Evolutionary conservation across 306 rosid genomes (phyloP), one percentile per base, ranked within the genome.

Genomic region (Cotoneaster glaucophyllus): DNA sequence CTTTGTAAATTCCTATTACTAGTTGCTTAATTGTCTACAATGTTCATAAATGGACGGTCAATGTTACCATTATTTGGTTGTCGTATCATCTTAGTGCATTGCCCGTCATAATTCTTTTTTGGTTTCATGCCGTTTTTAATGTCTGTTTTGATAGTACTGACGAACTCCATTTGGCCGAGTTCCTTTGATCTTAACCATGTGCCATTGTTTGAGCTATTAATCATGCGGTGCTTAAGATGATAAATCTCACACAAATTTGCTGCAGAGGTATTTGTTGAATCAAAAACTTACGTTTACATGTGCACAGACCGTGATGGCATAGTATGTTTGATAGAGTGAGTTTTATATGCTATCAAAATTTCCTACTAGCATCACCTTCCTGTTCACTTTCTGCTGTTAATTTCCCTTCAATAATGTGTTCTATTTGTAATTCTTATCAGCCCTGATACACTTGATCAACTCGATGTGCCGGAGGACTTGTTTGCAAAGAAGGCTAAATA

Each of bases 301-400:
- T 94, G 97, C 85, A 90, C 80, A 43, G 98, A 95, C 74, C 88
- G 79, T 54, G 97, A 92, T 78, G 96, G 96, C 59, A 88, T 89
- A 81, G 84, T 92, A 3, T 81, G 92, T 64, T 79, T 95, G 69
- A 87, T 95, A 96, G 97, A 94, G 98, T 92, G 86, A 88, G 97
- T 92, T 79, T 34, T 74, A 77, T 32, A 24, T 59, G 2, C 37
- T 71, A 25, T 44, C 24, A 5, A 24, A 18, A 29, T 18, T 56
- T 22, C 1, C 43, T 17, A 54, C 21, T 44, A 3, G 45, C 57
- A 22, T 57, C 67, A 7, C 25, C 17, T 25, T 41, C 58, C 41
- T 69, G 67, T 32, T 63, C 24, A 8, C 73, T 64, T 74, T 70
- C 53, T 70, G 28, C 54, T 31, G 28, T 53, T 73, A 48, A 76